phyloP scores from a whole-genome alignment of 2,329 filamentous ascomycete species.

The Aspergillus amoenus region DNA sequence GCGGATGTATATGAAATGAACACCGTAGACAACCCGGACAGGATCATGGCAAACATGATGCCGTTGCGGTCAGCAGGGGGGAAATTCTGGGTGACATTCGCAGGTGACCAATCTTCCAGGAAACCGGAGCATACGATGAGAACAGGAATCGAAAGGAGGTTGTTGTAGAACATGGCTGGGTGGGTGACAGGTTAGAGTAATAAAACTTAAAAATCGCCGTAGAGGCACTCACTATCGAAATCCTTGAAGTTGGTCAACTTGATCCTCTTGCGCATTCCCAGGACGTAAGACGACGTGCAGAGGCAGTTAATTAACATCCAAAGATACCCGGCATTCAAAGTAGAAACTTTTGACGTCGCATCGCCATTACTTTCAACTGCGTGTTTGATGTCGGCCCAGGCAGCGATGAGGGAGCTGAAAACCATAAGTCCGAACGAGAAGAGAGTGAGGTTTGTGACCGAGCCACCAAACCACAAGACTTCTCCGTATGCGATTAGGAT shows the following conservation, averaged over 20 bases:
- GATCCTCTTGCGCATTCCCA: slow-evolving; percentile 96
- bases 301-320: slow-evolving; percentile 99
- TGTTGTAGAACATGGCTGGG: slow-evolving; percentile 99
- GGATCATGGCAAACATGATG: slow-evolving; percentile 83
- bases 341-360: slow-evolving; percentile 75
- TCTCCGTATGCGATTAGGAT: slow-evolving; percentile 98
- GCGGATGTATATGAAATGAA: slow-evolving; percentile 99
- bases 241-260: slow-evolving; percentile 99
- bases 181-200: slow-evolving; percentile 16
- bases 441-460: slow-evolving; percentile 80
- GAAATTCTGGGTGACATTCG: slow-evolving; percentile 85
- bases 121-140: slow-evolving; percentile 78
- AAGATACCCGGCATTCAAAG: slow-evolving; percentile 88
- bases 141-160: slow-evolving; percentile 92
- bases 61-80: slow-evolving; percentile 75
- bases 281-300: slow-evolving; percentile 84
- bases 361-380: slow-evolving; percentile 68
- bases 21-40: slow-evolving; percentile 88
- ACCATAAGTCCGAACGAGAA: slow-evolving; percentile 98
- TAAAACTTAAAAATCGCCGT: background rate
- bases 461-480: slow-evolving; percentile 96
- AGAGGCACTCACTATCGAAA: slow-evolving; percentile 80
- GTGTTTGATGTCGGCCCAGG: slow-evolving; percentile 94
- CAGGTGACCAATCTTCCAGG: slow-evolving; percentile 86
- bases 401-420: slow-evolving; percentile 86